Percentiles rank a stretch among this genome's conserved stretches.
phyloP scores from a whole-genome alignment of 2,329 filamentous ascomycete genomes.

The Alternaria solani region DNA sequence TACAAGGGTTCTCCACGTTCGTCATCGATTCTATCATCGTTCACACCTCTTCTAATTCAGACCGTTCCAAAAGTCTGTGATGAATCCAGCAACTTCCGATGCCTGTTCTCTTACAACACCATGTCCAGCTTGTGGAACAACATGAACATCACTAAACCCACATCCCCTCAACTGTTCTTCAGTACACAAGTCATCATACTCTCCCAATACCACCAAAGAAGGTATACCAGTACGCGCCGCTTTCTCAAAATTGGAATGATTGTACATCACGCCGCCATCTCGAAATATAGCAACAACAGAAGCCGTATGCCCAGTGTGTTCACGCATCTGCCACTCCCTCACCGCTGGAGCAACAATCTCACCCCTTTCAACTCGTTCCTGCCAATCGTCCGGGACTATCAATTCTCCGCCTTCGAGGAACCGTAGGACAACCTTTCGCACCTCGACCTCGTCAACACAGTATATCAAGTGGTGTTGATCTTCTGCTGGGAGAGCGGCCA shows the following conservation, averaged over 20 bases:
- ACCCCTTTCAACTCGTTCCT: slow-evolving; percentile 51
- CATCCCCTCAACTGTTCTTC: slow-evolving; percentile 42
- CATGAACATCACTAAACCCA: slow-evolving; percentile 48
- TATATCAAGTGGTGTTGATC: slow-evolving; percentile 28
- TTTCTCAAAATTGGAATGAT: slow-evolving; percentile 43
- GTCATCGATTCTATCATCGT: neutral
- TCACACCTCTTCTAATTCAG: neutral
- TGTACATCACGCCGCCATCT: slow-evolving; percentile 56
- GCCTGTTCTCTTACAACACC: slow-evolving; percentile 51
- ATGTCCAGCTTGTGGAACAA: slow-evolving; percentile 53
- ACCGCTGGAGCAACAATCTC: slow-evolving; percentile 60
- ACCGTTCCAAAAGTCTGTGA: slow-evolving; percentile 43
- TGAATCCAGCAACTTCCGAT: slow-evolving; percentile 47
- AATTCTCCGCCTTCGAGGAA: slow-evolving; percentile 57
- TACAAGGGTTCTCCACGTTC: neutral
- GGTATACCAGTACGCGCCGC: slow-evolving; percentile 37
- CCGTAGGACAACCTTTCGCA: slow-evolving; percentile 49
- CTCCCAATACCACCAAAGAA: slow-evolving; percentile 49
- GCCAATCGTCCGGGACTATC: slow-evolving; percentile 56
- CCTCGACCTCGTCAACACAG: slow-evolving; percentile 44
- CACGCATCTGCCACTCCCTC: slow-evolving; percentile 57
- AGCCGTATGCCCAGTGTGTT: slow-evolving; percentile 57
- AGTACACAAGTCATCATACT: slow-evolving; percentile 47
- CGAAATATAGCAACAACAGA: slow-evolving; percentile 58
- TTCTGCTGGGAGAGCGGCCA: slow-evolving; percentile 34